A percentile compares a stretch with the other conserved stretches of the same genome.
These are phyloP conservation scores for Wickerhamiella brachini DNA, from an alignment of 805 yeast genomes.

Conservation along the genomic window DNA sequence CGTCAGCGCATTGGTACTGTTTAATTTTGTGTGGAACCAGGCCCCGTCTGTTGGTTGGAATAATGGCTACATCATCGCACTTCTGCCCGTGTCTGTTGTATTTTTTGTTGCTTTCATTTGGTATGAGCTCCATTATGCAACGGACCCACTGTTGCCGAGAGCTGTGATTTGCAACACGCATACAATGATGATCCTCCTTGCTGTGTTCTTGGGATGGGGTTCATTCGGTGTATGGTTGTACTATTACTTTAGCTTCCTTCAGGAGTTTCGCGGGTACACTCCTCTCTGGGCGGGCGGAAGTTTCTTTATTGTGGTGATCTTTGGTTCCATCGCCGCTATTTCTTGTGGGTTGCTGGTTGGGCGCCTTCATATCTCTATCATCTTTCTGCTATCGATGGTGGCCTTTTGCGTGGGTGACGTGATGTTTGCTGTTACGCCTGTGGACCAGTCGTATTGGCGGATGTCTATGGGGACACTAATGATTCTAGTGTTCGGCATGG, in stretches of 20 bases:
- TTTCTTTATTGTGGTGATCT: constrained; percentile 32
- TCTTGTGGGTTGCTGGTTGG: constrained; percentile 36
- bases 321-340: constrained; percentile 45
- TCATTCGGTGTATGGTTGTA: constrained; percentile 62
- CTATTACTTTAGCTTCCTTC: constrained; percentile 41
- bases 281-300: constrained; percentile 36
- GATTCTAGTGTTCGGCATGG: constrained; percentile 61
- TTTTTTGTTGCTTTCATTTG: constrained; percentile 26
- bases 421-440: constrained; percentile 27
- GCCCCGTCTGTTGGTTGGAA: constrained; percentile 64
- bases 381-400: constrained; percentile 37
- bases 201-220: constrained; percentile 59
- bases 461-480: constrained; percentile 43
- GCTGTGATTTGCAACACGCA: constrained; percentile 30
- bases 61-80: constrained; percentile 36
- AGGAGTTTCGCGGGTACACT: constrained; percentile 35
- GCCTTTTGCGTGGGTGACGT: constrained; percentile 31
- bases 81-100: constrained; percentile 49
- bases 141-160: constrained; percentile 44
- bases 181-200: constrained; percentile 31
- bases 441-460: constrained; percentile 44
- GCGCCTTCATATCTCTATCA: constrained; percentile 34
- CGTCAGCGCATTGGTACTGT: constrained; percentile 42
- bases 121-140: constrained; percentile 35
- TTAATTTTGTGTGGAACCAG: constrained; percentile 63